Evolutionary conservation across 176 grass and related monocot genomes (phyloP), one percentile per base, ranked within the genome.

Genomic region (Carex pumila): DNA sequence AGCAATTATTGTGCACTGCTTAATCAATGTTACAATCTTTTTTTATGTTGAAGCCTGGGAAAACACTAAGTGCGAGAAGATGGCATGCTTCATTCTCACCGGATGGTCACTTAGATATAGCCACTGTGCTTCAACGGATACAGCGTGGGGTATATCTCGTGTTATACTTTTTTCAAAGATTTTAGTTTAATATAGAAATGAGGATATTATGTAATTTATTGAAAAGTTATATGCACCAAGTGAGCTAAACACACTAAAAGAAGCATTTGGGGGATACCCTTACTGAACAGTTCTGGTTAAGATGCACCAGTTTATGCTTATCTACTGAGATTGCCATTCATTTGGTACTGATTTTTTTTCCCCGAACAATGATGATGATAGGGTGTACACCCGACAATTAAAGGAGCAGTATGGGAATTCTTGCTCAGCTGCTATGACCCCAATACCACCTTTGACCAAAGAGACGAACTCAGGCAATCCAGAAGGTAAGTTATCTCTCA

Each of bases 321-420:
- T 22, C 49, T 55, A 15, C 12, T 77, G 12, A 13, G 56, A 56
- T 55, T 77, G 13, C 6, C 12, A 57, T 34, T 78, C 14, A 56
- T 57, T 49, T 45, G 36, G 22, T 89, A 65, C 45, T 85, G 58
- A 39, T 64, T 43, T 81, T 80, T 86, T 81, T 71, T 77, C 71
- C 83, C 80, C 80, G 18, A 57, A 77, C 25, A 57, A 57, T 85
- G 6, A 86, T 86, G 95, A 57, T 85, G 6, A 86, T 86, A 98
- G 96, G 95, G 96, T 22, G 57, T 92, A 78, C 96, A 98, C 77
- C 91, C 96, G 69, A 81, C 77, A 45, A 93, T 98, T 50, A 98
- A 98, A 90, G 96, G 96, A 90, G 93, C 70, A 78, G 93, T 98
- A 54, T 98, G 96, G 96, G 96, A 98, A 71, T 98, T 93, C 85